Conservation (phyloP, 202 grass and related monocot species). For the Alloteropsis angusta region DNA sequence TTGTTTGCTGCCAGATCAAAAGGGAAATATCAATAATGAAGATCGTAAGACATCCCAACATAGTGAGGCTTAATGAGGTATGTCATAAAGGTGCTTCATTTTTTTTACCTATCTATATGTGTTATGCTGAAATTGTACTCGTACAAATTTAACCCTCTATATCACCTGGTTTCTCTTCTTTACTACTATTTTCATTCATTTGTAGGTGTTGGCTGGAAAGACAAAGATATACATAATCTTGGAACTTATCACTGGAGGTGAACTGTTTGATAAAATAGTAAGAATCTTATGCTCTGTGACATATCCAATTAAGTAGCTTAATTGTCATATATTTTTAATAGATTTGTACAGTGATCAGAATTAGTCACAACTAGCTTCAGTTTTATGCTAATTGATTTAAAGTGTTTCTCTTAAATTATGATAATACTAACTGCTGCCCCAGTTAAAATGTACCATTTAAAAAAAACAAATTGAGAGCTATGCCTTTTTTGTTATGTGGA, state of each 20-base stretch:
- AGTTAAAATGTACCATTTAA: background rate
- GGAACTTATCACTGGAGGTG: conserved; percentile 79
- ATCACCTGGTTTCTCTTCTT: background rate
- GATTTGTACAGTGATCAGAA: background rate
- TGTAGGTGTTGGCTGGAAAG: conserved; percentile 75
- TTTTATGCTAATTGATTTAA: background rate
- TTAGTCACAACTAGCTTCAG: background rate
- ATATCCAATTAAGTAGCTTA: background rate
- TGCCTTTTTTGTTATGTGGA: background rate
- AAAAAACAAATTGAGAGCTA: background rate
- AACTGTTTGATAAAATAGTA: conserved; percentile 97
- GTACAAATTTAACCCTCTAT: background rate
- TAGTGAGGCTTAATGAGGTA: conserved; percentile 90
- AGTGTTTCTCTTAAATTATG: background rate
- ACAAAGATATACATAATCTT: conserved; percentile 99
- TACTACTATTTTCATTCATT: conserved; percentile 1
- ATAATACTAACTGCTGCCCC: background rate
- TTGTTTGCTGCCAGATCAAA: conserved; percentile 60
- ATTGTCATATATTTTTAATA: background rate
- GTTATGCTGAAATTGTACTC: background rate
- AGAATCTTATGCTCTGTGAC: background rate
- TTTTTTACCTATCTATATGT: background rate
- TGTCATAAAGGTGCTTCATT: background rate
- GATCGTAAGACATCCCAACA: conserved; percentile 86
- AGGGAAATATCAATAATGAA: conserved; percentile 99